Percentiles rank a stretch among this genome's conserved stretches.
Conservation (phyloP, 2,329 filamentous ascomycete species). For the Cladosporium sp. region DNA sequence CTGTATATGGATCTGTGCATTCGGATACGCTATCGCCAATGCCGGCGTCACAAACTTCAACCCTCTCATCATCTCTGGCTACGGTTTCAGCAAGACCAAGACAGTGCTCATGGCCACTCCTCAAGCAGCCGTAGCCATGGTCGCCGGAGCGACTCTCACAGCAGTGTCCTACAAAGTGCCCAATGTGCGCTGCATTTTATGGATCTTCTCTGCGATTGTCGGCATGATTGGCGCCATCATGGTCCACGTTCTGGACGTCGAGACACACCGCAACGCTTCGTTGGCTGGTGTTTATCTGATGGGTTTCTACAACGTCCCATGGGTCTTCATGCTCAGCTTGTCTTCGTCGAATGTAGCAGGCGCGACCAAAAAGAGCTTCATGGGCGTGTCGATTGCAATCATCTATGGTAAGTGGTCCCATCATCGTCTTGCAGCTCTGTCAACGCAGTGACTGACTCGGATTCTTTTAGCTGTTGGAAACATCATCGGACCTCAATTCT, state of each 20-base stretch:
- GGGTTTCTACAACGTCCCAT: background rate
- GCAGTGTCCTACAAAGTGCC: slow-evolving; percentile 50
- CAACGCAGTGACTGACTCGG: background rate
- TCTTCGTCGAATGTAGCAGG: background rate
- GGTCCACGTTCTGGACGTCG: background rate
- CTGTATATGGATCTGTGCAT: slow-evolving; percentile 58
- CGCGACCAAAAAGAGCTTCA: background rate
- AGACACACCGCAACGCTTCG: background rate
- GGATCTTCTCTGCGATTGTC: slow-evolving; percentile 58
- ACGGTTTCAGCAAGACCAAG: slow-evolving; percentile 52
- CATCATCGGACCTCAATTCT: background rate
- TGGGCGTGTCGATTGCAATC: background rate
- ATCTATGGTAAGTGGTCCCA: background rate
- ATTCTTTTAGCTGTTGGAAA: background rate
- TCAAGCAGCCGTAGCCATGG: slow-evolving; percentile 59
- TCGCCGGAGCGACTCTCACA: slow-evolving; percentile 28
- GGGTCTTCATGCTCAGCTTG: background rate
- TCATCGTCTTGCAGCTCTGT: background rate
- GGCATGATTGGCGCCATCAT: slow-evolving; percentile 54
- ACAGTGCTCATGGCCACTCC: slow-evolving; percentile 63
- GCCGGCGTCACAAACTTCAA: slow-evolving; percentile 57
- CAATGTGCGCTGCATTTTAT: slow-evolving; percentile 55
- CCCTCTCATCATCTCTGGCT: slow-evolving; percentile 52
- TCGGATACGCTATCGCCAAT: slow-evolving; percentile 59
- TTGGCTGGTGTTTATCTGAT: background rate